A percentile compares a stretch with the other conserved stretches of the same genome.
Conservation (phyloP, 495 filamentous ascomycete species). For the Trichoderma asperelloides region DNA sequence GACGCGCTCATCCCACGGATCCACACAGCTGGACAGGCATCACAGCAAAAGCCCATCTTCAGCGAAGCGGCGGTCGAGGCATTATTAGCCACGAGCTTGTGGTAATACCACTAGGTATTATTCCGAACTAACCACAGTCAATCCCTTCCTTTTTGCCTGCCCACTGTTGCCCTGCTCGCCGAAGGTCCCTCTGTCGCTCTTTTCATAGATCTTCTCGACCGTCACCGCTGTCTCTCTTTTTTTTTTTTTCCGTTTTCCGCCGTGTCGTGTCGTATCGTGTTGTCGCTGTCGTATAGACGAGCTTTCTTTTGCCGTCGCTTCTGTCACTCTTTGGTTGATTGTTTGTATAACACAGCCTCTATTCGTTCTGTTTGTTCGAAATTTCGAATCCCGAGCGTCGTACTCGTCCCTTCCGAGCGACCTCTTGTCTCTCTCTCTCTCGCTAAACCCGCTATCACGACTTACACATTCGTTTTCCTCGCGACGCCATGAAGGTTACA, state of each 20-base stretch:
- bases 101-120: neutral
- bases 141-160: constrained; percentile 6
- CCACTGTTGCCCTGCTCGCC: neutral
- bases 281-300: neutral
- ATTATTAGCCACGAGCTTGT: constrained; percentile 1
- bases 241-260: neutral
- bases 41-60: constrained; percentile 3
- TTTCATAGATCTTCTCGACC: constrained; percentile 7
- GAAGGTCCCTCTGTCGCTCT: neutral
- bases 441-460: neutral
- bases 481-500: constrained; percentile 5
- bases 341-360: neutral
- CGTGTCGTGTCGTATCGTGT: constrained; percentile 4
- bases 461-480: neutral
- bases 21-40: constrained; percentile 1
- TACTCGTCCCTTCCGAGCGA: neutral
- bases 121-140: neutral
- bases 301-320: neutral
- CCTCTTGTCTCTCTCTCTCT: neutral
- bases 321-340: constrained; percentile 1
- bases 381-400: neutral
- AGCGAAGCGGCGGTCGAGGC: constrained; percentile 6
- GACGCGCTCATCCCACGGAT: constrained; percentile 6
- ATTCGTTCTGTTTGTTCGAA: neutral
- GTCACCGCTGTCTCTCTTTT: constrained; percentile 1